Evolutionary conservation across 768 basidiomycete species (phyloP).

Genomic region (Panaeolus papilionaceus): DNA sequence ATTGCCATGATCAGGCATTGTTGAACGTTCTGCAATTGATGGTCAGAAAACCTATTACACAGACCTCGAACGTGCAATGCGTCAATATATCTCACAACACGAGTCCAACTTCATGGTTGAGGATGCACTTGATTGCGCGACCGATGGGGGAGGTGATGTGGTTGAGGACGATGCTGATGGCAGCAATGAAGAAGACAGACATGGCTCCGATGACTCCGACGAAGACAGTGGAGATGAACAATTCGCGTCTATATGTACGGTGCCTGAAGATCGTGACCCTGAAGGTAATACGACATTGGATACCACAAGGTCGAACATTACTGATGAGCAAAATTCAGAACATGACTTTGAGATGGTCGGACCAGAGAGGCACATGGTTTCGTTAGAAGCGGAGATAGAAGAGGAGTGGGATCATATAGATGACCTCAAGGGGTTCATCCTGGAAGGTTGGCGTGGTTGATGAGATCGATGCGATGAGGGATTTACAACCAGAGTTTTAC

Average conservation of each 20-base stretch:
- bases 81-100: conserved; percentile 88
- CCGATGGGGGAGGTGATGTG: background rate
- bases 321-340: background rate
- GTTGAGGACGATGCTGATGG: background rate
- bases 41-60: conserved; percentile 89
- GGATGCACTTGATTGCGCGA: background rate
- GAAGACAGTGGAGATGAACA: too few relatives aligned
- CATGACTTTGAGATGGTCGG: background rate
- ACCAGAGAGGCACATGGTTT: background rate
- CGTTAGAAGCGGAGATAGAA: background rate
- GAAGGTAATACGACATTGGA: background rate
- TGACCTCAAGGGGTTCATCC: background rate
- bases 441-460: background rate
- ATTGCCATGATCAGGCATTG: conserved; percentile 62
- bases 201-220: too few relatives aligned
- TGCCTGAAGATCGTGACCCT: background rate
- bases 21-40: conserved; percentile 89
- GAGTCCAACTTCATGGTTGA: conserved; percentile 89
- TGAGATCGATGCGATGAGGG: too few relatives aligned
- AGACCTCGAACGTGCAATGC: conserved; percentile 86
- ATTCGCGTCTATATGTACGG: background rate
- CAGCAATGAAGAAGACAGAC: background rate
- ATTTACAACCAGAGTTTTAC: too few relatives aligned
- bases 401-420: background rate
- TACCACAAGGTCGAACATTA: background rate